Conservation (phyloP, 768 basidiomycete genomes). For the Exidia glandulosa region DNA sequence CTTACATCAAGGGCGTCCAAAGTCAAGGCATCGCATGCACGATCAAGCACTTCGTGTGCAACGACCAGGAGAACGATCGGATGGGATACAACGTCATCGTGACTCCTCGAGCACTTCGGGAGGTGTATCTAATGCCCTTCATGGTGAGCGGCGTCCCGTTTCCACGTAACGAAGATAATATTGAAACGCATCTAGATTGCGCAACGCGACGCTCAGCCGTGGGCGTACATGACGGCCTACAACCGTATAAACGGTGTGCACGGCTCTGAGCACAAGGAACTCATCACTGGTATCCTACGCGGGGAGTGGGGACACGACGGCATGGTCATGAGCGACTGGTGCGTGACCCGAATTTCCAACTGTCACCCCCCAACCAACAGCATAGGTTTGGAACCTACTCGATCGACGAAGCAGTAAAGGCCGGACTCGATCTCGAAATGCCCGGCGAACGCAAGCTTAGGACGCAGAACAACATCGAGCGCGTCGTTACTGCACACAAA, state of each 20-base stretch:
- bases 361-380: background rate
- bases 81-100: conserved; percentile 46
- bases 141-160: conserved; percentile 17
- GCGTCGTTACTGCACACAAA: conserved; percentile 39
- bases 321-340: conserved; percentile 53
- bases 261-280: conserved; percentile 39
- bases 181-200: conserved; percentile 51
- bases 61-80: conserved; percentile 75
- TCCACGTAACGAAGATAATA: background rate
- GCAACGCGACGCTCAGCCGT: conserved; percentile 47
- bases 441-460: conserved; percentile 37
- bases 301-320: conserved; percentile 59
- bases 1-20: conserved; percentile 72
- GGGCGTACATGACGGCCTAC: conserved; percentile 64
- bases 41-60: conserved; percentile 80
- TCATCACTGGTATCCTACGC: conserved; percentile 44
- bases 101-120: conserved; percentile 41
- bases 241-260: conserved; percentile 52
- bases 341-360: background rate
- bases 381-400: conserved; percentile 34
- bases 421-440: conserved; percentile 58
- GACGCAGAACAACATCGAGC: conserved; percentile 23
- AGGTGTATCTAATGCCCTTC: conserved; percentile 53
- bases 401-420: conserved; percentile 37
- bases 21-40: conserved; percentile 61